Evolutionary conservation across 164 flowering plant species (phyloP), one percentile per base, ranked within the genome.

Genomic region (Piper betle): DNA sequence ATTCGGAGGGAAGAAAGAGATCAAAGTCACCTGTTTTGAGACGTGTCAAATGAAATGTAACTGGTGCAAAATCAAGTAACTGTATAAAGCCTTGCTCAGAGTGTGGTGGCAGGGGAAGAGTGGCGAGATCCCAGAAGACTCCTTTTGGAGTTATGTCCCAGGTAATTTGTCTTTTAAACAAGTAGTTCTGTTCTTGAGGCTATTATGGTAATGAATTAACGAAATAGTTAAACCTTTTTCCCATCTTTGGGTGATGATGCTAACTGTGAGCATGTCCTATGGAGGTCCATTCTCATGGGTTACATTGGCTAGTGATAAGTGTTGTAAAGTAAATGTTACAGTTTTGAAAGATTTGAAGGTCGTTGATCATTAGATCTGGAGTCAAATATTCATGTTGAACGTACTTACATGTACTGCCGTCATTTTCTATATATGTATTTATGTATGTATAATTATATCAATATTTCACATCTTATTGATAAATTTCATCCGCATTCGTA

Each of bases 131-230:
- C 65, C 92, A 88, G 76, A 84, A 71, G 71, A 93, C 99, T n/a
- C 89, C 99, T n/a, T 93, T 88, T 77, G 99, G 99, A 59, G 69
- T 86, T 18, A 71, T 93, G 75, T 90, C 99, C 57, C 90, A 90
- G 99, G 99, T 93, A 82, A 61, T 52, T 66, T 69, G 59, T 40
- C 37, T 64, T 64, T 57, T 19, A 55, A 38, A 16, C 58, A 13
- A 9, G 25, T 33, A 19, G 25, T 38, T 33, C 15, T 46, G 50
- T 46, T 46, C 50, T 10, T 46, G 50, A 6, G 50, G 12, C 15
- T 10, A 8, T 10, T 46, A 46, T 6, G 50, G 9, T 46, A 10
- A 15, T 46, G 12, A 0, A 10, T 46, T 2, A 46, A 0, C 15
- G 50, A 15, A 46, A 10, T 5, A 9, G 10, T 12, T 15, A 46